Evolutionary conservation across 2,329 filamentous ascomycete species (phyloP).

Genomic region (Diplodia intermedia): DNA sequence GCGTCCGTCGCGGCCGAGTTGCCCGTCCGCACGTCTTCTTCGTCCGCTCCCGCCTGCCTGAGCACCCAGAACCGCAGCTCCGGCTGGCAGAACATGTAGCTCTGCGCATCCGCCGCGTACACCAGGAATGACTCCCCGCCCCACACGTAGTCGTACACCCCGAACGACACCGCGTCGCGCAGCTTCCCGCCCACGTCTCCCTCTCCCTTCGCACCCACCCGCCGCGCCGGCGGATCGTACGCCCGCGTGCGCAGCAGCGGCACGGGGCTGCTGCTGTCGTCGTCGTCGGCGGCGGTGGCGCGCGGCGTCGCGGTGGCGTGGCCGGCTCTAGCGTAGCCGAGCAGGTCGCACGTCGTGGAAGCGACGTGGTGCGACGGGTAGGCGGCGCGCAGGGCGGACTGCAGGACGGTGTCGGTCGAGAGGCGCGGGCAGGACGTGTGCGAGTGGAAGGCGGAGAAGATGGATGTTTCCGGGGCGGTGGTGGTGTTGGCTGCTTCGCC

Average conservation of each 20-base stretch:
- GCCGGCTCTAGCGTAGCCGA: conserved; percentile 53
- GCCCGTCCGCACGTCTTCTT: conserved; percentile 32
- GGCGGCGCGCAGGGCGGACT: conserved; percentile 54
- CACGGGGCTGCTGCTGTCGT: too few species aligned
- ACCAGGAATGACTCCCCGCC: conserved; percentile 40
- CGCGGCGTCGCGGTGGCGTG: conserved; percentile 51
- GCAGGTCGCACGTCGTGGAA: conserved; percentile 43
- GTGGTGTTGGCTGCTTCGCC: background rate
- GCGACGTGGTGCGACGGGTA: conserved; percentile 40
- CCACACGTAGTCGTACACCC: conserved; percentile 38
- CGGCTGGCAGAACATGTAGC: conserved; percentile 35
- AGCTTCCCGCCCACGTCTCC: background rate
- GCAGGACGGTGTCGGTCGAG: conserved; percentile 53
- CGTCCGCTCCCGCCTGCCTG: background rate
- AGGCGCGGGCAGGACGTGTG: conserved; percentile 53
- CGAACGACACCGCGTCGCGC: background rate
- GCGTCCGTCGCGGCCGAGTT: conserved; percentile 47
- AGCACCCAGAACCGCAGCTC: background rate
- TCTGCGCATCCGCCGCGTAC: conserved; percentile 48
- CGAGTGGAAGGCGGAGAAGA: conserved; percentile 47
- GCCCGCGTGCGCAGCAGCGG: conserved; percentile 45
- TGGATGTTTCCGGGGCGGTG: background rate
- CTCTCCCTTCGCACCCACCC: background rate
- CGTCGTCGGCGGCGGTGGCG: conserved; percentile 35
- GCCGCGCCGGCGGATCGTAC: conserved; percentile 49